Conservation (phyloP, 2,329 filamentous ascomycete species). For the Hymenoscyphus scutula region DNA sequence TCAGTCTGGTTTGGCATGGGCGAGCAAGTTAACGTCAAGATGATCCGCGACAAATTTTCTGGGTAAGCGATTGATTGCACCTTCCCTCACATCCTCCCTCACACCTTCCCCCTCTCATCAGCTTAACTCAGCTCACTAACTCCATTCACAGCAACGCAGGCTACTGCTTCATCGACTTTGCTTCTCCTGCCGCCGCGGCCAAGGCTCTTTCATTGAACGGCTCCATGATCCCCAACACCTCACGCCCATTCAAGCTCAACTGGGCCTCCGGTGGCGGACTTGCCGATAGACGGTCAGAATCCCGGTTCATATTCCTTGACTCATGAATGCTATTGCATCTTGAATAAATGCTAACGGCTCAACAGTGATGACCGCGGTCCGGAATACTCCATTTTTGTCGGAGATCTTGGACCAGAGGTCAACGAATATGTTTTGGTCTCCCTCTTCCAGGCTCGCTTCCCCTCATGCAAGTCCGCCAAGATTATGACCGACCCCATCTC, state of each 20-base stretch:
- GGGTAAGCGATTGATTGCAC: conserved; percentile 58
- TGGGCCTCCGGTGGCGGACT: conserved; percentile 97
- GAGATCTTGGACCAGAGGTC: conserved; percentile 94
- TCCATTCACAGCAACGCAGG: conserved; percentile 72
- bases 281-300: conserved; percentile 78
- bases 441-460: conserved; percentile 94
- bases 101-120: background rate
- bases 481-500: conserved; percentile 99
- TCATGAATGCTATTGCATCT: conserved; percentile 16
- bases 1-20: conserved; percentile 88
- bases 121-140: conserved; percentile 16
- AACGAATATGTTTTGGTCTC: conserved; percentile 98
- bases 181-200: conserved; percentile 75
- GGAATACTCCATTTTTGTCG: conserved; percentile 96
- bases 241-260: conserved; percentile 96
- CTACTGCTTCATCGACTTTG: conserved; percentile 97
- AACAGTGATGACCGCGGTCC: conserved; percentile 88
- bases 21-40: conserved; percentile 97
- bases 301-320: conserved; percentile 33
- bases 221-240: conserved; percentile 86
- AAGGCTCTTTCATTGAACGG: conserved; percentile 93
- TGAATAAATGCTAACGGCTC: conserved; percentile 22
- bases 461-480: conserved; percentile 98
- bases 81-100: background rate
- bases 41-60: conserved; percentile 98